A percentile compares a stretch with the other conserved stretches of the same genome.
These are phyloP conservation scores for Sclerotinia nivalis DNA, from an alignment of 2,329 filamentous ascomycete species.

Conservation along the genomic window DNA sequence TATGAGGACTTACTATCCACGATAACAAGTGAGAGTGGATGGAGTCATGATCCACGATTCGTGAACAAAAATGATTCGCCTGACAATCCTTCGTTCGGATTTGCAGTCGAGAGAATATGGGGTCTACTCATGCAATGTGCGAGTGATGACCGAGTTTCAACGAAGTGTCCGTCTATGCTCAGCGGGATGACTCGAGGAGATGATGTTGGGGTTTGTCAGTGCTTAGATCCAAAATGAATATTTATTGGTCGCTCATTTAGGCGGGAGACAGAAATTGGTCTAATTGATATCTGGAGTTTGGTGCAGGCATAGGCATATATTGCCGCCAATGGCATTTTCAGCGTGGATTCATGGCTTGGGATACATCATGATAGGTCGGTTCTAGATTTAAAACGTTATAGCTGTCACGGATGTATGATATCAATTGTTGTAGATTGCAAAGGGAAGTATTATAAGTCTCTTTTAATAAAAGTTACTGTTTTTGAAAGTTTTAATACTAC, in stretches of 20 bases:
- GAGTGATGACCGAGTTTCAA: constrained; percentile 68
- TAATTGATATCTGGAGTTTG: neutral
- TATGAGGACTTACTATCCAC: constrained; percentile 31
- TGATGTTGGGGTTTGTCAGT: constrained; percentile 35
- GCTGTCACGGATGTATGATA: too few species aligned
- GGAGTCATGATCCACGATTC: constrained; percentile 30
- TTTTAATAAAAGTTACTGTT: too few species aligned
- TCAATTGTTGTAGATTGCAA: too few species aligned
- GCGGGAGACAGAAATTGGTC: neutral
- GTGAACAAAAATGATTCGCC: constrained; percentile 26
- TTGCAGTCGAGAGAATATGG: constrained; percentile 38
- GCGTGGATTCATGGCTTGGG: neutral
- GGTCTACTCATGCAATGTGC: constrained; percentile 38
- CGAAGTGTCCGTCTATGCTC: constrained; percentile 78
- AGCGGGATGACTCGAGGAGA: constrained; percentile 64
- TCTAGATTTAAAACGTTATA: neutral
- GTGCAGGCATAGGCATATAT: neutral
- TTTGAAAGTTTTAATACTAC: too few species aligned
- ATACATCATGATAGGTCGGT: neutral
- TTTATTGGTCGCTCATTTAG: neutral
- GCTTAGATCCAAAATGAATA: constrained; percentile 31
- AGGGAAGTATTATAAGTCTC: too few species aligned
- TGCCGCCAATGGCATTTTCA: neutral
- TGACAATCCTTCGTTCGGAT: constrained; percentile 38
- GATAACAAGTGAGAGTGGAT: constrained; percentile 33